Conservation (phyloP, 1,284 basidiomycete species). For the Ganoderma sinense region DNA sequence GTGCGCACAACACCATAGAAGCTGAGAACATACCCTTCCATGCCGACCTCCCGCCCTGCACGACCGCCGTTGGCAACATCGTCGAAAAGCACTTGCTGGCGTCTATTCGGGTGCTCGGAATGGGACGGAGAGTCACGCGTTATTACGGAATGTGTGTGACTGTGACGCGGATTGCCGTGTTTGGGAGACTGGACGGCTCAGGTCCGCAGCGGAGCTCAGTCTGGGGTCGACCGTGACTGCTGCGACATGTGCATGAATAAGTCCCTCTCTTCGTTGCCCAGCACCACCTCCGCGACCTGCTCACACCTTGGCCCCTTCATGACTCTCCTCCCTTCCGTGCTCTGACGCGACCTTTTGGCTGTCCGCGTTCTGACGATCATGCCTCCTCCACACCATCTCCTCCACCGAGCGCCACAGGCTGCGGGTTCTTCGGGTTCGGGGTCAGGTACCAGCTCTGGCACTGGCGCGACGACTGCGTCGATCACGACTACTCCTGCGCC, state of each 20-base stretch:
- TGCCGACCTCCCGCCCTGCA: constrained; percentile 47
- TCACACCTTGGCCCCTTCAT: constrained; percentile 13
- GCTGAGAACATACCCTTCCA: constrained; percentile 46
- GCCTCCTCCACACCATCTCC: neutral
- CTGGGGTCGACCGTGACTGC: neutral
- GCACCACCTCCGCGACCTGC: constrained; percentile 18
- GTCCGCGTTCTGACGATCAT: neutral
- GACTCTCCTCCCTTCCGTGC: neutral
- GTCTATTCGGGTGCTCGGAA: neutral
- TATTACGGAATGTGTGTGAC: constrained; percentile 7
- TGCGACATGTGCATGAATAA: neutral
- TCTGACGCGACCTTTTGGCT: neutral
- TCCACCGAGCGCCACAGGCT: constrained; percentile 4
- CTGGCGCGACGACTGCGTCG: neutral
- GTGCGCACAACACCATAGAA: neutral
- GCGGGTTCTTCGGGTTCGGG: neutral
- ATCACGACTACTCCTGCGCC: neutral
- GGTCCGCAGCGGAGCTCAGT: neutral
- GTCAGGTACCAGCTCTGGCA: neutral
- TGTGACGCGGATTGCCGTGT: constrained; percentile 1
- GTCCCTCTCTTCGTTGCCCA: constrained; percentile 15
- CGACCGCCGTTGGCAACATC: constrained; percentile 41
- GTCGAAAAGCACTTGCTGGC: constrained; percentile 27
- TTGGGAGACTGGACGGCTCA: neutral
- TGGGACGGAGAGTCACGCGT: constrained; percentile 6